Evolutionary conservation across 768 basidiomycete species (phyloP).

Genomic region (Phaeotremella skinneri): DNA sequence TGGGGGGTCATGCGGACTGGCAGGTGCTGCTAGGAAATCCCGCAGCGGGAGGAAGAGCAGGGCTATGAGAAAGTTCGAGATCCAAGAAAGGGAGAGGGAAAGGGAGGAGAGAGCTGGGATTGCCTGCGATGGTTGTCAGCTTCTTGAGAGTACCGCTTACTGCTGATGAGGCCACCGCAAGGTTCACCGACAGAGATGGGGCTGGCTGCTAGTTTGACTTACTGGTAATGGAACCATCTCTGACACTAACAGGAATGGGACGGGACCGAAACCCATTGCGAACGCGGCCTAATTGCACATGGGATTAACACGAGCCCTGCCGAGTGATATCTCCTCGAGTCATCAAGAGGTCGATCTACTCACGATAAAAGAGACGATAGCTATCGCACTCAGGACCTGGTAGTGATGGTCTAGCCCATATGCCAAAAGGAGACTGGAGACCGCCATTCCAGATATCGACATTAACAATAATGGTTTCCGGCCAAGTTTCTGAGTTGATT

Average conservation of each 20-base stretch:
- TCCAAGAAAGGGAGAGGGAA: conserved; percentile 74
- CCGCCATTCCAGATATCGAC: conserved; percentile 66
- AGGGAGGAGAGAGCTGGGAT: conserved; percentile 77
- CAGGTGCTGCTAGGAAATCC: conserved; percentile 57
- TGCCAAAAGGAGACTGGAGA: conserved; percentile 67
- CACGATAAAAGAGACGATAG: conserved; percentile 75
- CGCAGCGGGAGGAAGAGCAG: conserved; percentile 80
- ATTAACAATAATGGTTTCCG: conserved; percentile 65
- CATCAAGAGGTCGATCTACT: conserved; percentile 38
- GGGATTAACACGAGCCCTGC: conserved; percentile 5
- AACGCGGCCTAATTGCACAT: conserved; percentile 84
- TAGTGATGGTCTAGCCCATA: conserved; percentile 65
- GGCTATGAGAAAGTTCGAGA: conserved; percentile 78
- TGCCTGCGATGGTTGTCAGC: conserved; percentile 56
- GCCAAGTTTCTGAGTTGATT: conserved; percentile 62
- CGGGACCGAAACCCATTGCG: conserved; percentile 82
- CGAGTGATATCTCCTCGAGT: conserved; percentile 10
- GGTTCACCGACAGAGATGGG: too few species aligned
- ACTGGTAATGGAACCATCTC: conserved; percentile 81
- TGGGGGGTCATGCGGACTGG: conserved; percentile 24
- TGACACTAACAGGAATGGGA: conserved; percentile 88
- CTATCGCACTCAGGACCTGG: conserved; percentile 65
- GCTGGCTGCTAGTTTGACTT: conserved; percentile 45
- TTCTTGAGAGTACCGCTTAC: not conserved
- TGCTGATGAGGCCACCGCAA: not conserved